These are phyloP conservation scores for Aurantiochytrium sp. DNA, from an alignment of 108 stramenopile genomes.

Conservation along the genomic window DNA sequence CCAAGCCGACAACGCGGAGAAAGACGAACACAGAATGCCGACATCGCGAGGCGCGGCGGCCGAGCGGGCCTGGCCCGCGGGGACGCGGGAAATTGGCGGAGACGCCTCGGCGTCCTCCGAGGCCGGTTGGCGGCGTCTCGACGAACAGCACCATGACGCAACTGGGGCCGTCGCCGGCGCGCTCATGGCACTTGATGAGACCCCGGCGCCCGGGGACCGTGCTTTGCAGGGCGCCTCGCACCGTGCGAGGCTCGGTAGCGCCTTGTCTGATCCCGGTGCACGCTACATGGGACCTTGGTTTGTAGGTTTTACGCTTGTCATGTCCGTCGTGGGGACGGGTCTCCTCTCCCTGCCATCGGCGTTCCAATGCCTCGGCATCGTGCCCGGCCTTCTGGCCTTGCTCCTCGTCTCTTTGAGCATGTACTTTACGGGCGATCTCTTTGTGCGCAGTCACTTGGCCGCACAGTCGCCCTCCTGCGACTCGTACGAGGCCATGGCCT, in stretches of 20 bases:
- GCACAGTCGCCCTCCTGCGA: neutral
- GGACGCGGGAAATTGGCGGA: neutral
- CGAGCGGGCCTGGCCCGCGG: neutral
- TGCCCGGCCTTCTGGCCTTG: neutral
- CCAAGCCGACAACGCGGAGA: neutral
- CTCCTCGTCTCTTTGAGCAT: neutral
- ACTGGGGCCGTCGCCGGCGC: neutral
- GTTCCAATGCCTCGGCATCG: neutral
- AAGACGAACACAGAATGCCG: neutral
- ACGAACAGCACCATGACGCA: neutral
- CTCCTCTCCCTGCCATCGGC: conserved; percentile 8
- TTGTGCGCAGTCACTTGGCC: neutral
- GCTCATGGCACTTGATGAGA: neutral
- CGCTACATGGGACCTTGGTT: neutral
- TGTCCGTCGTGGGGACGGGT: conserved; percentile 9
- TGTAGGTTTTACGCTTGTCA: neutral
- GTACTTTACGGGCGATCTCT: neutral
- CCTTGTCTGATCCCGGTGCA: neutral
- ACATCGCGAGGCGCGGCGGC: neutral
- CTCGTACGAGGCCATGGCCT: neutral
- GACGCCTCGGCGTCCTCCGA: neutral
- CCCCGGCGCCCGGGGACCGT: no score
- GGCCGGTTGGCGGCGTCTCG: neutral
- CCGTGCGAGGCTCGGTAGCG: no score
- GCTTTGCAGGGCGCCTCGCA: no score